Conservation (phyloP, 2,329 filamentous ascomycete species). For the Cercospora sp. region DNA sequence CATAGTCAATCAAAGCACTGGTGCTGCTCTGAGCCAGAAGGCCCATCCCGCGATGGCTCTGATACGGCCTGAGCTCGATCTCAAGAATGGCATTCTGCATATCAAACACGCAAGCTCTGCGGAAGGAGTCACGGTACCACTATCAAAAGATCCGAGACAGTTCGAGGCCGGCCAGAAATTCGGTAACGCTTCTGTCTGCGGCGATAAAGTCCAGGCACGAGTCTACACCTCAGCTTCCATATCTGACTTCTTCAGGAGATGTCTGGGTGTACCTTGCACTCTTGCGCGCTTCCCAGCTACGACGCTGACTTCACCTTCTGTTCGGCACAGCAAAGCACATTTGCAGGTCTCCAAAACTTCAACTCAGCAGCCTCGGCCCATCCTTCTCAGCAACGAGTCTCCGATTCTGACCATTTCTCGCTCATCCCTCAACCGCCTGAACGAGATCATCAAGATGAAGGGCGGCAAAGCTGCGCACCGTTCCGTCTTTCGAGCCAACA, state of each 20-base stretch:
- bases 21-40: constrained; percentile 84
- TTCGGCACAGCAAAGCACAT: constrained; percentile 70
- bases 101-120: constrained; percentile 49
- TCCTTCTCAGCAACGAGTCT: constrained; percentile 88
- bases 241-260: constrained; percentile 73
- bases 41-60: constrained; percentile 84
- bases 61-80: constrained; percentile 72
- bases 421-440: constrained; percentile 76
- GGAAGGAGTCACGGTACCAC: constrained; percentile 51
- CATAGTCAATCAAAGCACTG: constrained; percentile 81
- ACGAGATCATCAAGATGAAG: constrained; percentile 65
- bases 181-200: constrained; percentile 71
- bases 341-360: constrained; percentile 48
- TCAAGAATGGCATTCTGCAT: constrained; percentile 64
- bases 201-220: constrained; percentile 70
- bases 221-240: constrained; percentile 67
- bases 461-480: constrained; percentile 66
- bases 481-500: constrained; percentile 83
- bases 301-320: constrained; percentile 56
- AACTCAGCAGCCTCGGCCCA: constrained; percentile 48
- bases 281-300: constrained; percentile 76
- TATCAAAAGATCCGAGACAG: constrained; percentile 66
- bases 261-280: constrained; percentile 75
- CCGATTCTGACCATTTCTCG: constrained; percentile 83
- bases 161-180: constrained; percentile 45